phyloP scores from a whole-genome alignment of 2,329 filamentous ascomycete genomes.

The Fusarium xyrophilum region DNA sequence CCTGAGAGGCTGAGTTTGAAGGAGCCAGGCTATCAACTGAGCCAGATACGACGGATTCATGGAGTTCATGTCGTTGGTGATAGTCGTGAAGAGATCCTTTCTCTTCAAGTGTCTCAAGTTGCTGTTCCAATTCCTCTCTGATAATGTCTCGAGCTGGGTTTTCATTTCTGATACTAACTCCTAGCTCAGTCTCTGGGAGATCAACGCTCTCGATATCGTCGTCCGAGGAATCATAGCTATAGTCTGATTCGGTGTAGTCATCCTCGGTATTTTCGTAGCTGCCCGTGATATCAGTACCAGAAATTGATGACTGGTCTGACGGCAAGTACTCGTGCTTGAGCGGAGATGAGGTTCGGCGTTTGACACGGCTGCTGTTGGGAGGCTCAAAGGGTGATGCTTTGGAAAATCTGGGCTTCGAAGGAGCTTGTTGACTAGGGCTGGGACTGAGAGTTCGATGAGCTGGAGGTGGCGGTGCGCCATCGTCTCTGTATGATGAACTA shows the following conservation, averaged over 20 bases:
- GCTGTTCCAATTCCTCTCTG: conserved; percentile 44
- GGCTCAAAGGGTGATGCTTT: conserved; percentile 58
- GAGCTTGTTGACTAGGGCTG: conserved; percentile 43
- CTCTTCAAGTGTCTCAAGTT: conserved; percentile 40
- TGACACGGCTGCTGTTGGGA: conserved; percentile 53
- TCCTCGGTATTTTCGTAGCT: conserved; percentile 54
- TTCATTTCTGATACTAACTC: conserved; percentile 60
- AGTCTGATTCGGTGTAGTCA: conserved; percentile 58
- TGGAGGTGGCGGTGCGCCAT: conserved; percentile 63
- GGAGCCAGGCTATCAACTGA: conserved; percentile 72
- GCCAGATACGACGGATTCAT: conserved; percentile 54
- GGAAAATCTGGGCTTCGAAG: conserved; percentile 32
- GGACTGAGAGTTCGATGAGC: conserved; percentile 55
- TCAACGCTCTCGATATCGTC: conserved; percentile 67
- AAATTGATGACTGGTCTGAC: conserved; percentile 71
- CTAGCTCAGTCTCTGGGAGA: conserved; percentile 64
- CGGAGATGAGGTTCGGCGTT: conserved; percentile 85
- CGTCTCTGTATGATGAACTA: conserved; percentile 54
- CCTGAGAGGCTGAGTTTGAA: conserved; percentile 83
- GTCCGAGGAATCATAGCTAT: conserved; percentile 55
- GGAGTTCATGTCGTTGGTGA: conserved; percentile 35
- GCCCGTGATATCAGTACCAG: conserved; percentile 63
- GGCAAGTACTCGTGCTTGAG: conserved; percentile 97
- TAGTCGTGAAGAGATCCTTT: conserved; percentile 18
- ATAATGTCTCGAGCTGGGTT: conserved; percentile 57